A percentile compares a stretch with the other conserved stretches of the same genome.
phyloP scores from a whole-genome alignment of 2,329 filamentous ascomycete genomes.

The Claviceps maximensis region DNA sequence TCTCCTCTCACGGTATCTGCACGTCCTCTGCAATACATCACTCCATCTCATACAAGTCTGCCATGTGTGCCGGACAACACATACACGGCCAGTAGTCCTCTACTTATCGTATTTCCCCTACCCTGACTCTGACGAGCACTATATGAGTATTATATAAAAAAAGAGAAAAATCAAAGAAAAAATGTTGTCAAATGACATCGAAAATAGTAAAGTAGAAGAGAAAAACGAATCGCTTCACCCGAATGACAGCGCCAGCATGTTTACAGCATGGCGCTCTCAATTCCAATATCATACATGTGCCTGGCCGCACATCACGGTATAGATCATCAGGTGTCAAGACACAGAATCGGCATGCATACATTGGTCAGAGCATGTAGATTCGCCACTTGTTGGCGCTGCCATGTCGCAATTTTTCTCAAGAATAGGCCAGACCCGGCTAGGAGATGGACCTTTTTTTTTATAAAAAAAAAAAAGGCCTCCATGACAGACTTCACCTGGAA shows the following conservation, averaged over 20 bases:
- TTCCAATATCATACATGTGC: not conserved
- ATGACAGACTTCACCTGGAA: not conserved
- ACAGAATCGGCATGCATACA: not conserved
- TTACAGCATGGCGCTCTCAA: not conserved
- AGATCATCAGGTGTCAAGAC: not conserved
- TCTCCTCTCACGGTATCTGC: too few species aligned
- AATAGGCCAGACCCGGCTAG: not conserved
- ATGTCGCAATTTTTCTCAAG: not conserved
- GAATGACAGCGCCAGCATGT: not conserved
- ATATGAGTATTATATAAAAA: slow-evolving; percentile 4
- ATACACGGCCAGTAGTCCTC: slow-evolving; percentile 4
- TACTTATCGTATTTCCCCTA: not conserved
- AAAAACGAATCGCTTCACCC: slow-evolving; percentile 1
- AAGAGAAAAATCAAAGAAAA: slow-evolving; percentile 1
- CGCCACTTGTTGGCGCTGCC: not conserved
- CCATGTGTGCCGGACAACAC: slow-evolving; percentile 7
- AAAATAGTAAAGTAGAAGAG: not conserved
- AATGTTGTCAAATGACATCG: not conserved
- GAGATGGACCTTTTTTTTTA: not conserved
- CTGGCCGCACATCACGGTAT: not conserved
- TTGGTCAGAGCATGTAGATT: not conserved
- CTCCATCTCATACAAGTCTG: not conserved
- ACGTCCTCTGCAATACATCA: not conserved
- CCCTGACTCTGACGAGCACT: not conserved
- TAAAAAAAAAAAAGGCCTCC: not conserved